Base-by-base conservation (phyloP, 2,329 filamentous ascomycete species). In the Botrytis elliptica region DNA sequence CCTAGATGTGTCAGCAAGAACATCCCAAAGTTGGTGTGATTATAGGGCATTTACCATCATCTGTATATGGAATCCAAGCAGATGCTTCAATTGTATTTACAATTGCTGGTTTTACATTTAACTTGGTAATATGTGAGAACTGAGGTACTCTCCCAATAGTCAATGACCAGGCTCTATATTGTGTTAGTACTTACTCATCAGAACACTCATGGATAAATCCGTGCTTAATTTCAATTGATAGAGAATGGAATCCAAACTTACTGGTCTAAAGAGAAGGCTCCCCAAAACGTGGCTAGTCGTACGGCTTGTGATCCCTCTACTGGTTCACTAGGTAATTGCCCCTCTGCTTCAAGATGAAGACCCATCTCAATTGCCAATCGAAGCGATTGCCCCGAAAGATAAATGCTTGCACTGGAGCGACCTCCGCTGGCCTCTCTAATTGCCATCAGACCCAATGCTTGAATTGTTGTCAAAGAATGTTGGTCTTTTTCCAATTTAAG, bases 391-490 rank as follows among this genome's bases (percentile, higher is more conserved):
- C 91, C 91, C 4, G 90, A 89, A 76, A 92, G 91, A 74, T 89
- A 91, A 86, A 91, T 93, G 62, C 91, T 92, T 76, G 90, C 89
- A 29, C 90, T 92, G 78, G 93, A 90, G 42, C 91, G 85, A 0
- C 91, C 91, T 75, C 88, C 89, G 77, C 90, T 92, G 3, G 90
- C 90, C 82, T 94, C 91, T 59, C 91, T 85, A 75, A 93, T 89
- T 14, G 90, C 90, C 91, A 94, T 92, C 78, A 94, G 88, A 6
- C 91, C 91, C 40, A 94, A 83, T 3, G 92, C 92, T 83, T 94
- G 92, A 63, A 92, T 90, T 8, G 90, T 92, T 5, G 91, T 92
- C 40, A 93, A 82, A 10, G 82, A 87, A 75, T 92, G 88, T 70
- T 89, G 88, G 74, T 92, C 84, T 57, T 82, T 84, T 2, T 83